Conservation (phyloP, 148 eudicot species). For the Rhododendron simsii region DNA sequence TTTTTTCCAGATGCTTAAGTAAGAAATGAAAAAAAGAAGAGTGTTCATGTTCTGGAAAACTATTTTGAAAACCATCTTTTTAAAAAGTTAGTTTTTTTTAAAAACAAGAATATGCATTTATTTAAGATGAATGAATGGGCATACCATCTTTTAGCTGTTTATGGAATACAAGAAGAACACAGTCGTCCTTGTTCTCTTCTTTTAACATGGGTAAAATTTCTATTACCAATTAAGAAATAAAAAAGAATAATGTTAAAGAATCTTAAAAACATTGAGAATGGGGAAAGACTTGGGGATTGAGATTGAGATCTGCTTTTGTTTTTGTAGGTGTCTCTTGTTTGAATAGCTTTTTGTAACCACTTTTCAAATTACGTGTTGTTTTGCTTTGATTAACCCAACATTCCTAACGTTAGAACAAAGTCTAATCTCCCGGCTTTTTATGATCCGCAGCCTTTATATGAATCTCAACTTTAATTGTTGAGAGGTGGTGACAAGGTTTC, state of each 20-base stretch:
- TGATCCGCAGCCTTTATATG: conserved; percentile 8
- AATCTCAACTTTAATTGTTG: not conserved
- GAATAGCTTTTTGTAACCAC: conserved; percentile 22
- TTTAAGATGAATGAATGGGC: not conserved
- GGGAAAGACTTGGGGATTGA: conserved; percentile 24
- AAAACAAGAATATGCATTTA: not conserved
- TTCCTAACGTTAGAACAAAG: conserved; percentile 34
- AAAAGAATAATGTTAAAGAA: not conserved
- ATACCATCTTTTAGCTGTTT: not conserved
- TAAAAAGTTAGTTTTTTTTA: not conserved
- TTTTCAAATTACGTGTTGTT: conserved; percentile 4
- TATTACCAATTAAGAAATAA: not conserved
- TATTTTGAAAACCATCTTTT: not conserved
- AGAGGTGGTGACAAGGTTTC: not conserved
- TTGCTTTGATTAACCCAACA: conserved; percentile 6
- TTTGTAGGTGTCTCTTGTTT: conserved; percentile 15
- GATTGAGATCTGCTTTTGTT: conserved; percentile 11
- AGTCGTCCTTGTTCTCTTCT: conserved; percentile 2
- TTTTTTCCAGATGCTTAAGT: not conserved
- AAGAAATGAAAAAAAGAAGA: not conserved
- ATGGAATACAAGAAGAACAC: not conserved
- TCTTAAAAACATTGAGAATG: conserved; percentile 19
- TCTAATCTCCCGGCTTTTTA: conserved; percentile 20
- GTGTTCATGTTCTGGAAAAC: not conserved
- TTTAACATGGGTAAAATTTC: not conserved